Base-by-base conservation (phyloP, 495 filamentous ascomycete genomes). In the Hypoxylon subgilvum region DNA sequence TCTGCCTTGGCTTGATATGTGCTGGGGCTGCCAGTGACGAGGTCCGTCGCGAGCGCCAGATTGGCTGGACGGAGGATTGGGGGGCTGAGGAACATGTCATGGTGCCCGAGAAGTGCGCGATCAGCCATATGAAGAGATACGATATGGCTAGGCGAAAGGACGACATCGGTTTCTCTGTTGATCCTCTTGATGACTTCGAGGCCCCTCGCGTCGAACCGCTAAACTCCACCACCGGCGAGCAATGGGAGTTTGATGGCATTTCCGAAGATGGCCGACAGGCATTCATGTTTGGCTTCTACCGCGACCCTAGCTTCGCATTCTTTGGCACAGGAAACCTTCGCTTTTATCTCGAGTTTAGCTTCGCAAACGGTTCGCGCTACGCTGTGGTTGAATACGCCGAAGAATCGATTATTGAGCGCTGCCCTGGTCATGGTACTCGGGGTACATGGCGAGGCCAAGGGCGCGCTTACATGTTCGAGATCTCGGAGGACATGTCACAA, bases 171-270 rank as follows among this genome's bases (percentile, higher is more conserved):
- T 63, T 66, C 34, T 27, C 25, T 21, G 44, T 39, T 3, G 22
- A 46, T 9, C 8, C 50, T 9, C 2, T 47, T 0, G 46, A 46
- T 13, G 30, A 30, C 43, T 28, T 54, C 19, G 35, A 66, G 4
- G 19, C 13, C 16, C 43, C 40, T 14, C 66, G 55, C 41, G 34
- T 68, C 0, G 6, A 22, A n/a, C 41, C 52, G 9, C 31, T 66
- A 10, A 68, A 68, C 47, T 28, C 22, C 1, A 49, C 63, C 34
- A 31, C 31, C 16, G 65, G 63, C 23, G 63, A 69, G 38, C 66
- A 69, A 28, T 69, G 66, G 66, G 66, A 66, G 25, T 69, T 69
- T 38, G 64, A 67, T 41, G 65, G 65, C 10, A 16, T 65, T 7
- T 60, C 61, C 0, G 50, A 57, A 3, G 46, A 52, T 27, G 60